Conservation (phyloP, 2,329 filamentous ascomycete species). For the Xylariaceae sp. region DNA sequence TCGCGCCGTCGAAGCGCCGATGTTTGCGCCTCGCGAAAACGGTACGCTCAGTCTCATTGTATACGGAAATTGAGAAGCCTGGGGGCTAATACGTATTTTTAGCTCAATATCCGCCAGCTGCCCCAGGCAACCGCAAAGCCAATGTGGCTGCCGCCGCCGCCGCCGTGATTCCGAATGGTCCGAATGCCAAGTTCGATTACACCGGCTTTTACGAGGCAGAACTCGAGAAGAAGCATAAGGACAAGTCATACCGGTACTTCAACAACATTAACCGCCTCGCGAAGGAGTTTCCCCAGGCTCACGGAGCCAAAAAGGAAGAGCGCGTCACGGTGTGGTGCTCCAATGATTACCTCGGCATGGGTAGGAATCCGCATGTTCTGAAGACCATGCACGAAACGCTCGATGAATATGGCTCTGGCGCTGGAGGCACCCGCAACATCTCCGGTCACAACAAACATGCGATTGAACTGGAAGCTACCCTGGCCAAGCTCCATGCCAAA, state of each 20-base stretch:
- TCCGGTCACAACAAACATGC: conserved; percentile 97
- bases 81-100: conserved; percentile 20
- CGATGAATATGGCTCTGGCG: conserved; percentile 90
- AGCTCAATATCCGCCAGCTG: conserved; percentile 38
- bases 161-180: conserved; percentile 25
- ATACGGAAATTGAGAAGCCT: neutral
- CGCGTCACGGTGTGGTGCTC: conserved; percentile 98
- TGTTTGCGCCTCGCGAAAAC: conserved; percentile 47
- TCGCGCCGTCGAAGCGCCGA: conserved; percentile 63
- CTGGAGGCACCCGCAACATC: conserved; percentile 94
- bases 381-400: conserved; percentile 91
- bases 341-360: conserved; percentile 99
- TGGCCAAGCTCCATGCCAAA: conserved; percentile 87
- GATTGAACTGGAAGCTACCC: conserved; percentile 71
- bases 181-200: conserved; percentile 73
- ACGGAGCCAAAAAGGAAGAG: conserved; percentile 79
- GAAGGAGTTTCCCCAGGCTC: conserved; percentile 91
- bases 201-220: conserved; percentile 82
- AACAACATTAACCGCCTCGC: conserved; percentile 99
- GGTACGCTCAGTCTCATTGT: conserved; percentile 37
- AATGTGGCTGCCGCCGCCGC: conserved; percentile 25
- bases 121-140: conserved; percentile 30
- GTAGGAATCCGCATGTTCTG: conserved; percentile 80
- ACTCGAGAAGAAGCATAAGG: conserved; percentile 97
- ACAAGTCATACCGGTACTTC: conserved; percentile 99